These are phyloP conservation scores for Exidia glandulosa DNA, from an alignment of 768 basidiomycete genomes.

Conservation along the genomic window DNA sequence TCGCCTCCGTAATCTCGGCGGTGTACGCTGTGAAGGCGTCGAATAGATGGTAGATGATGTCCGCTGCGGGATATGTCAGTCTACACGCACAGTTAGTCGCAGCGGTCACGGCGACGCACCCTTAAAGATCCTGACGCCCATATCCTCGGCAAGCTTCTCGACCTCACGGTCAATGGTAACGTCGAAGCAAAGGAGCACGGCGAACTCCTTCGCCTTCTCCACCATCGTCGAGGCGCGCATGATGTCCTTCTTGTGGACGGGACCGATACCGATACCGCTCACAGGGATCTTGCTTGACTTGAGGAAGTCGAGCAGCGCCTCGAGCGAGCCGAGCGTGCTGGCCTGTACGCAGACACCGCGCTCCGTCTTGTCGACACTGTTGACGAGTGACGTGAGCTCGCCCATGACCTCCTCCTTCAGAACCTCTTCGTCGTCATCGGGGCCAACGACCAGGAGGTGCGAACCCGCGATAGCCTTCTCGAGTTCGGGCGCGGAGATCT, in stretches of 20 bases:
- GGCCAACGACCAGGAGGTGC: slow-evolving; percentile 80
- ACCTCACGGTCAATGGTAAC: slow-evolving; percentile 91
- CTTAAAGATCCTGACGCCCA: slow-evolving; percentile 89
- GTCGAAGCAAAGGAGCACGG: slow-evolving; percentile 94
- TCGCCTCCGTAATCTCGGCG: slow-evolving; percentile 83
- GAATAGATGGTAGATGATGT: slow-evolving; percentile 97
- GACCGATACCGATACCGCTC: slow-evolving; percentile 94
- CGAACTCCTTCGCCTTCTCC: slow-evolving; percentile 90
- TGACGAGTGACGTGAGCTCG: slow-evolving; percentile 77
- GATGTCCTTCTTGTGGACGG: slow-evolving; percentile 90
- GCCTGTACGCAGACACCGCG: slow-evolving; percentile 96
- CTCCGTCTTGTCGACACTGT: slow-evolving; percentile 91
- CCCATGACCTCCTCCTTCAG: slow-evolving; percentile 93
- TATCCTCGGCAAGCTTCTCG: slow-evolving; percentile 82
- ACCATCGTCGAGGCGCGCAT: slow-evolving; percentile 90
- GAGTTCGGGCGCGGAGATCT: slow-evolving; percentile 87
- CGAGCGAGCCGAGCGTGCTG: slow-evolving; percentile 91
- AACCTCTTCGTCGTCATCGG: slow-evolving; percentile 95
- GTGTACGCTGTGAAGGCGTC: slow-evolving; percentile 95
- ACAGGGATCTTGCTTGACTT: slow-evolving; percentile 94
- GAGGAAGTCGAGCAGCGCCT: slow-evolving; percentile 93
- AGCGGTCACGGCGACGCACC: slow-evolving; percentile 36
- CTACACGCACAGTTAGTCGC: not conserved
- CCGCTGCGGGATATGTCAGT: slow-evolving; percentile 50
- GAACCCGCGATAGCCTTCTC: slow-evolving; percentile 99